Conservation (phyloP, 1,284 basidiomycete species). For the Grifola frondosa region DNA sequence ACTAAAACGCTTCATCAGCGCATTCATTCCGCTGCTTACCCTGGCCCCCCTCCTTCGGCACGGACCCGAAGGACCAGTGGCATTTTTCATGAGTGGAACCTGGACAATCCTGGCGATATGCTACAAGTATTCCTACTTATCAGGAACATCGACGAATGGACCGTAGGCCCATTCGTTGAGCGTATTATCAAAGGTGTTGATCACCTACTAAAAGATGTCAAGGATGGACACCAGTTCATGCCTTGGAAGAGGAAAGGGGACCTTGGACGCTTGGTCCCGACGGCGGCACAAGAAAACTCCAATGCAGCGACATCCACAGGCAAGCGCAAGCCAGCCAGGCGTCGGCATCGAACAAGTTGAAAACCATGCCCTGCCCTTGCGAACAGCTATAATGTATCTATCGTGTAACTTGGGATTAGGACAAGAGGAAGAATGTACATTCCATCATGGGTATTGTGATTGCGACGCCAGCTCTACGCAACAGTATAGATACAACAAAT, state of each 20-base stretch:
- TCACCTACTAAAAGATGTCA: slow-evolving; percentile 35
- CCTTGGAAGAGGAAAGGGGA: slow-evolving; percentile 51
- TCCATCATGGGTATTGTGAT: too few relatives aligned
- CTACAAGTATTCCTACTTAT: slow-evolving; percentile 52
- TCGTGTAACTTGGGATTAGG: too few relatives aligned
- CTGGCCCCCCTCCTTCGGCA: slow-evolving; percentile 20
- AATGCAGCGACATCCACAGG: slow-evolving; percentile 10
- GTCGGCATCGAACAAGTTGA: slow-evolving; percentile 8
- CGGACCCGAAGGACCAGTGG: slow-evolving; percentile 9
- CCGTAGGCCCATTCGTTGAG: slow-evolving; percentile 40
- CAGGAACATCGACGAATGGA: slow-evolving; percentile 55
- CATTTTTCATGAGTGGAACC: slow-evolving; percentile 49
- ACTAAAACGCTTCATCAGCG: slow-evolving; percentile 32
- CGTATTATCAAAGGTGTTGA: slow-evolving; percentile 41
- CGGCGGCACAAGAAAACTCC: slow-evolving; percentile 31
- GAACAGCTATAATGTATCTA: slow-evolving; percentile 1
- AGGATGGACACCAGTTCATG: slow-evolving; percentile 33
- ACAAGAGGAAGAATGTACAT: too few relatives aligned
- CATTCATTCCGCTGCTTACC: slow-evolving; percentile 51
- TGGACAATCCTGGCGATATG: slow-evolving; percentile 45
- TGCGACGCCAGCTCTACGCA: too few relatives aligned
- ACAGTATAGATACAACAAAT: too few relatives aligned
- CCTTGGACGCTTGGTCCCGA: slow-evolving; percentile 20
- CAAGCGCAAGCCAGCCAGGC: slow-evolving; percentile 13
- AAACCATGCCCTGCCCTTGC: not conserved